Base-by-base conservation (phyloP, 768 basidiomycete genomes). In the Phaeolepiota aurea region DNA sequence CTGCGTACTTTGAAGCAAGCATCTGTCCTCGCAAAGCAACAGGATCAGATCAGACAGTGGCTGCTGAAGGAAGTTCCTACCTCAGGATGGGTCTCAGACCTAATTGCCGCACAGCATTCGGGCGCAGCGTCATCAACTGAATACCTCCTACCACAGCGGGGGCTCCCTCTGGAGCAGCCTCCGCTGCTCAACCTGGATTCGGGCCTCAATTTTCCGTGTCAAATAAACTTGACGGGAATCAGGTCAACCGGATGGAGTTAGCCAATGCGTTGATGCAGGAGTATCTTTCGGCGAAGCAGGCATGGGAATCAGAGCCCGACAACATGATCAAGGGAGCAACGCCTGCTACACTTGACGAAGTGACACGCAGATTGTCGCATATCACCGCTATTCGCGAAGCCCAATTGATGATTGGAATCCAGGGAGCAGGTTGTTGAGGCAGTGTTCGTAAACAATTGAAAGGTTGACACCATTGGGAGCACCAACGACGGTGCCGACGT, bases 1-100 rank as follows among this genome's bases (percentile, higher is more conserved):
- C 52, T 11, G 47, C 30, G 38, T 54, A 54, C 34, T 54, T 54
- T 7, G 52, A 35, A 0, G 52, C 48, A 2, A 54, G 40, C 35
- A n/a, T n/a, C n/a, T n/a, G n/a, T n/a, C n/a, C n/a, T n/a, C n/a
- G n/a, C n/a, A n/a, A n/a, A n/a, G n/a, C n/a, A n/a, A n/a, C n/a
- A n/a, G n/a, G n/a, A n/a, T n/a, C n/a, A n/a, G n/a, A n/a, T n/a
- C n/a, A n/a, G n/a, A n/a, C n/a, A n/a, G n/a, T n/a, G n/a, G n/a
- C n/a, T n/a, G n/a, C n/a, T n/a, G n/a, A n/a, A n/a, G n/a, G n/a
- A n/a, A n/a, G n/a, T n/a, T n/a, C n/a, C n/a, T n/a, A n/a, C n/a
- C n/a, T n/a, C n/a, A n/a, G n/a, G n/a, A n/a, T n/a, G n/a, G n/a
- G n/a, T n/a, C n/a, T n/a, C n/a, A n/a, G n/a, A n/a, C n/a, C n/a